Conservation (phyloP, 352 stramenopile species). For the Globisporangium iwayamae region DNA sequence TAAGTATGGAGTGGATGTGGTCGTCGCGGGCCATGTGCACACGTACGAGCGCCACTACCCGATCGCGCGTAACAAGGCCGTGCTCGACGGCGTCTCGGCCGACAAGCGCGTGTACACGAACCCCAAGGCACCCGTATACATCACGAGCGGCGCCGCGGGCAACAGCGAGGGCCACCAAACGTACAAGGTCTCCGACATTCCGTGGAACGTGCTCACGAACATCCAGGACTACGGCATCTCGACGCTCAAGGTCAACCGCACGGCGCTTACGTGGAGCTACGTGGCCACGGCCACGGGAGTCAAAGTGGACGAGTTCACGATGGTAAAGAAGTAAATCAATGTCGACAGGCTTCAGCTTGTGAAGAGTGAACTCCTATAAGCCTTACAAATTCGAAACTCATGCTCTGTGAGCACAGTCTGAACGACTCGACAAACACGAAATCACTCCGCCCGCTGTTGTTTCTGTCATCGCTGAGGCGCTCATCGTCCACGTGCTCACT, state of each 20-base stretch:
- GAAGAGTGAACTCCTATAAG: background rate
- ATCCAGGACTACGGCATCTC: constrained; percentile 41
- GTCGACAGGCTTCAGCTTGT: background rate
- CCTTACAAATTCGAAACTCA: background rate
- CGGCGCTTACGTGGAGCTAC: background rate
- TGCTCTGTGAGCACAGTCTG: too few relatives aligned
- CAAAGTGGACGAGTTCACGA: constrained; percentile 4
- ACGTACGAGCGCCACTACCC: constrained; percentile 78
- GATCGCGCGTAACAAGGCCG: constrained; percentile 34
- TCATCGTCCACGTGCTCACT: background rate
- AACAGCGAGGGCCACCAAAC: constrained; percentile 46
- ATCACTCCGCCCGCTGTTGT: background rate
- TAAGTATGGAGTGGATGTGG: constrained; percentile 84
- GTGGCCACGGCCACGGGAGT: background rate
- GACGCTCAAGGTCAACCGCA: constrained; percentile 24
- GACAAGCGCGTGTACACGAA: constrained; percentile 60
- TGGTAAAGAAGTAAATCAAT: background rate
- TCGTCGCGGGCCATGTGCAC: constrained; percentile 83
- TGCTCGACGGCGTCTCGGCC: constrained; percentile 42
- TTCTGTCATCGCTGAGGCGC: background rate
- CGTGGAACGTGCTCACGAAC: constrained; percentile 54
- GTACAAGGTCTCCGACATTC: constrained; percentile 15
- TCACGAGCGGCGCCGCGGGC: constrained; percentile 55
- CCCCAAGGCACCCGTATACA: constrained; percentile 57
- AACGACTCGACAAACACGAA: background rate